phyloP scores from a whole-genome alignment of 306 rosid genomes.

The Cicer bijugum region DNA sequence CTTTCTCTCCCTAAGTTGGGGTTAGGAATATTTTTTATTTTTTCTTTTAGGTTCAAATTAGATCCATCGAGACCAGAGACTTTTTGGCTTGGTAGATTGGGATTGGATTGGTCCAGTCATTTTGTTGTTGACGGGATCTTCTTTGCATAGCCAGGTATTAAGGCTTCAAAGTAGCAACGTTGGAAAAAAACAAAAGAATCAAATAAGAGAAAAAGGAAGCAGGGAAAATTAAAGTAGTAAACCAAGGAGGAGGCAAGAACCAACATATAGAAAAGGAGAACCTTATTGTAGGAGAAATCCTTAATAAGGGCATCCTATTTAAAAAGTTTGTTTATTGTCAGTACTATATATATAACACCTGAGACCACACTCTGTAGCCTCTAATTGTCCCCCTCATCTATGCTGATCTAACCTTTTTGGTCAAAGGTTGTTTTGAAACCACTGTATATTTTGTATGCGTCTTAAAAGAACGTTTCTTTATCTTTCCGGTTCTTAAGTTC shows the following conservation, averaged over 20 bases:
- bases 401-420: conserved; percentile 59
- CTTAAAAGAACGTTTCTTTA: conserved; percentile 38
- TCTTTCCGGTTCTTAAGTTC: conserved; percentile 42
- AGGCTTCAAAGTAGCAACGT: conserved; percentile 51
- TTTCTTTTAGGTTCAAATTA: conserved; percentile 32
- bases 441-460: conserved; percentile 37
- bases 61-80: conserved; percentile 40
- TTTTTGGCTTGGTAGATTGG: conserved; percentile 51
- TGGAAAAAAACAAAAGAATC: conserved; percentile 27
- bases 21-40: conserved; percentile 43
- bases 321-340: conserved; percentile 62
- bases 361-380: conserved; percentile 68
- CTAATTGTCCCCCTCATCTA: conserved; percentile 87
- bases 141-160: conserved; percentile 45
- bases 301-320: conserved; percentile 57
- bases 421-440: conserved; percentile 52
- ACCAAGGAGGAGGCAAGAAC: conserved; percentile 54
- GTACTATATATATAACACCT: conserved; percentile 48
- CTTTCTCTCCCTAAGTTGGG: conserved; percentile 51
- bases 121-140: conserved; percentile 67
- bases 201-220: conserved; percentile 23
- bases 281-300: conserved; percentile 40
- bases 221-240: conserved; percentile 45
- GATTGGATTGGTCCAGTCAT: conserved; percentile 70
- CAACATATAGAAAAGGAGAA: conserved; percentile 53